phyloP scores from a whole-genome alignment of 2,329 filamentous ascomycete genomes.

The Exophiala aquamarina region DNA sequence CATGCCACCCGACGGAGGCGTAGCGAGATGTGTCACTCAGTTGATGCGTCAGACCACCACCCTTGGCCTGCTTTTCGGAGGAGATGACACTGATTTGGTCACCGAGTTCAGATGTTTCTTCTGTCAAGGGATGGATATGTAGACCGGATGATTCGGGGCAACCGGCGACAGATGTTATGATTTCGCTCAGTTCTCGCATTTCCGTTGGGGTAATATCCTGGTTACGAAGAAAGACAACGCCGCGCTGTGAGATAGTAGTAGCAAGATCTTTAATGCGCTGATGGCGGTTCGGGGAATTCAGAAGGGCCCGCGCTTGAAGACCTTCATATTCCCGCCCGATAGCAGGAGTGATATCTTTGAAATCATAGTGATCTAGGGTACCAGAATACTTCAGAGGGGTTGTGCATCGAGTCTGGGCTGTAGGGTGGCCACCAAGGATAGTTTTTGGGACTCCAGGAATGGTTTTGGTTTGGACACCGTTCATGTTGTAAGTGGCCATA shows the following conservation, averaged over 20 bases:
- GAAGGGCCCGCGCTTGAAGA: constrained; percentile 51
- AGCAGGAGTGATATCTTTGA: constrained; percentile 36
- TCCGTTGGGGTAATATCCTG: constrained; percentile 63
- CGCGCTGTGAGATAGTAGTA: constrained; percentile 39
- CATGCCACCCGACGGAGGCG: constrained; percentile 50
- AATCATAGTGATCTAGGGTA: constrained; percentile 20
- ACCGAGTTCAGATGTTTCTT: constrained; percentile 53
- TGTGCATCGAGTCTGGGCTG: no score
- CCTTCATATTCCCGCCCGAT: constrained; percentile 44
- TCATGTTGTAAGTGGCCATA: no score
- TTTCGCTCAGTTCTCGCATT: constrained; percentile 63
- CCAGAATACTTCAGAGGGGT: constrained; percentile 23
- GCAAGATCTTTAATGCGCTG: constrained; percentile 65
- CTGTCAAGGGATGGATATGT: constrained; percentile 61
- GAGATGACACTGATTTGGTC: constrained; percentile 60
- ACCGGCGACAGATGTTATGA: constrained; percentile 59
- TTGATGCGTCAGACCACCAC: no score
- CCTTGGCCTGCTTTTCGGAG: constrained; percentile 54
- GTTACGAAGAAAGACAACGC: constrained; percentile 56
- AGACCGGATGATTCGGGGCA: constrained; percentile 57
- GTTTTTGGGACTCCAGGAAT: no score
- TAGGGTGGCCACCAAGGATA: no score
- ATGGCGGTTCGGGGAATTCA: constrained; percentile 62
- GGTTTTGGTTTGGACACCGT: no score
- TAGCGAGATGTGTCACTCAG: constrained; percentile 34